phyloP scores from a whole-genome alignment of 2,329 filamentous ascomycete genomes.

The Colletotrichum sp. region DNA sequence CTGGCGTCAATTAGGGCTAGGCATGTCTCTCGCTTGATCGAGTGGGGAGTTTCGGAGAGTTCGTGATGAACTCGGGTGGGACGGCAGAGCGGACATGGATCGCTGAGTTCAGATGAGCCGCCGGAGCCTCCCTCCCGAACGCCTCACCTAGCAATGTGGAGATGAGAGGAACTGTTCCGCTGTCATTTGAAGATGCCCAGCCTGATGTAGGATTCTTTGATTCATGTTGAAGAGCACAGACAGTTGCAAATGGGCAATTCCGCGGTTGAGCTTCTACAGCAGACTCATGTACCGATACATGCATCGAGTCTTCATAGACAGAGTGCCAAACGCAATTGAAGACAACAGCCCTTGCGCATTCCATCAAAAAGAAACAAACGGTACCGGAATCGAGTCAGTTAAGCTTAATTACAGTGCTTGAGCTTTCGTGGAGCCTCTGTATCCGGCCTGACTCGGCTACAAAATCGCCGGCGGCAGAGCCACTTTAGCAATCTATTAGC shows the following conservation, averaged over 20 bases:
- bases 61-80: neutral
- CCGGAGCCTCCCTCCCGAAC: neutral
- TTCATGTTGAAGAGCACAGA: neutral
- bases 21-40: neutral
- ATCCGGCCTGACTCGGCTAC: neutral
- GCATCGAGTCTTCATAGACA: accelerated
- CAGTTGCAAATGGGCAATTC: neutral
- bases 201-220: neutral
- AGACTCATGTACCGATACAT: neutral
- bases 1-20: neutral
- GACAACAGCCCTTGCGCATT: no score
- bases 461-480: neutral
- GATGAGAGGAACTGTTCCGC: neutral
- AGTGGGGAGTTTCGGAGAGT: neutral
- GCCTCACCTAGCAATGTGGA: neutral
- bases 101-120: neutral
- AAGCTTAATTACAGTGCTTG: neutral
- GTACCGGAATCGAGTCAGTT: neutral
- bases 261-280: neutral
- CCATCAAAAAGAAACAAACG: neutral
- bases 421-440: neutral
- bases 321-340: accelerated
- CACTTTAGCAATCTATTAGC: neutral
- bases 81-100: neutral
- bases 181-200: neutral